Percentiles rank a stretch among this genome's conserved stretches.
Evolutionary conservation across 345 rosid species (phyloP).

Genomic region (Arabis alpina): DNA sequence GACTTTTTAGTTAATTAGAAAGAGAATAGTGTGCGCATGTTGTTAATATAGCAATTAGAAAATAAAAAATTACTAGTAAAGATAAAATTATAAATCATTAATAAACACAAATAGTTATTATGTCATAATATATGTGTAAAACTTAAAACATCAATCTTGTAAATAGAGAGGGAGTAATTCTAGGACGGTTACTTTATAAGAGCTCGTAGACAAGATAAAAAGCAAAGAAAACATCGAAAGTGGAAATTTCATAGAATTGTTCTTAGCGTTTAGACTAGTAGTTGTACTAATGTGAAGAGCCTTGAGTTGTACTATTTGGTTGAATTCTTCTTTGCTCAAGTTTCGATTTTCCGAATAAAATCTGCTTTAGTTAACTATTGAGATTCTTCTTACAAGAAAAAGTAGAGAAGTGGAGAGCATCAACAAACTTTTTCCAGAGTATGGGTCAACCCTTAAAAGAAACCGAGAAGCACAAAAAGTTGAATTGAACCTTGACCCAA

Average conservation of each 20-base stretch:
- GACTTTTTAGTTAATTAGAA: too few relatives aligned
- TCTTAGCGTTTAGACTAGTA: neutral
- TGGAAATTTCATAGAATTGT: neutral
- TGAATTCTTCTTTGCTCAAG: slow-evolving; percentile 4
- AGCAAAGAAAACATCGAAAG: neutral
- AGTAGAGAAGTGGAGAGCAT: slow-evolving; percentile 45
- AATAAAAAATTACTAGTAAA: too few relatives aligned
- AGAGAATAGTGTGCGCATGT: too few relatives aligned
- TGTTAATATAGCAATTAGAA: too few relatives aligned
- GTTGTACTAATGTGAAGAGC: neutral
- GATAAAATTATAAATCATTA: too few relatives aligned
- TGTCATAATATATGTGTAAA: too few relatives aligned
- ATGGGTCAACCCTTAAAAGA: slow-evolving; percentile 42
- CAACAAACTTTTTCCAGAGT: slow-evolving; percentile 22
- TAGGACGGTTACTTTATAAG: too few relatives aligned
- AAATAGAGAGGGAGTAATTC: too few relatives aligned
- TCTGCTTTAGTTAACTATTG: slow-evolving; percentile 33
- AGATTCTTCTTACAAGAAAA: slow-evolving; percentile 32
- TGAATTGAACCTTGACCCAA: slow-evolving; percentile 38
- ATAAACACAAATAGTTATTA: too few relatives aligned
- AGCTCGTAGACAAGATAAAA: too few relatives aligned
- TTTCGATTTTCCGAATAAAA: slow-evolving; percentile 28
- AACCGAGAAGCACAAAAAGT: slow-evolving; percentile 27
- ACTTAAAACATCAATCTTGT: too few relatives aligned
- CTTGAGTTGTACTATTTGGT: neutral